Percentiles rank a stretch among this genome's conserved stretches.
These are phyloP conservation scores for Clarkia xantiana DNA, from an alignment of 345 rosid genomes.

Conservation along the genomic window DNA sequence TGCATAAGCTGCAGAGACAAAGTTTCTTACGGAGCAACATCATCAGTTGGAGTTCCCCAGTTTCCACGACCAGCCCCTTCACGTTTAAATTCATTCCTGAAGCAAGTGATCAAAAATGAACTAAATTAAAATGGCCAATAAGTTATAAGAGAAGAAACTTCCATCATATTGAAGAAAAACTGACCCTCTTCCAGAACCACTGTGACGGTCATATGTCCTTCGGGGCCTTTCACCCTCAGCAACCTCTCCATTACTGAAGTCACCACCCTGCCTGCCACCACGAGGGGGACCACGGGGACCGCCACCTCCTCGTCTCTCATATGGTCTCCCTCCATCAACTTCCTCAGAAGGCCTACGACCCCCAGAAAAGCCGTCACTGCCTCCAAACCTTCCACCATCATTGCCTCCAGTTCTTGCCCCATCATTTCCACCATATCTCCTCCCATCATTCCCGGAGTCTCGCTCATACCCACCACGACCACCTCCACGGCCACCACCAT, in stretches of 20 bases:
- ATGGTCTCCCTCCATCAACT: conserved; percentile 40
- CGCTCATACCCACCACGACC: conserved; percentile 34
- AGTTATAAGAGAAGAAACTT: background rate
- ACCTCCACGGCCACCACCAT: conserved; percentile 25
- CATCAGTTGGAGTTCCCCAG: conserved; percentile 86
- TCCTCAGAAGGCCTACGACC: conserved; percentile 52
- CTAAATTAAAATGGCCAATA: background rate
- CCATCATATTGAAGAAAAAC: conserved; percentile 9
- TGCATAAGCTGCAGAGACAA: background rate
- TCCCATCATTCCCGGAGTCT: conserved; percentile 37
- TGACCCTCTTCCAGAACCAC: conserved; percentile 93
- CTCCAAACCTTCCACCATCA: conserved; percentile 50
- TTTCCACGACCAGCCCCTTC: conserved; percentile 90
- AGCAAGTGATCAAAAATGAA: background rate
- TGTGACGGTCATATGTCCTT: conserved; percentile 64
- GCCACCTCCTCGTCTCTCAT: conserved; percentile 45
- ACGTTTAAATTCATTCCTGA: conserved; percentile 69
- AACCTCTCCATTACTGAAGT: conserved; percentile 41
- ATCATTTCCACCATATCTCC: conserved; percentile 21
- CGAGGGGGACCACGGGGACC: conserved; percentile 61
- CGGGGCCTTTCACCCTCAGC: conserved; percentile 61
- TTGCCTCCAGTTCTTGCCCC: conserved; percentile 25
- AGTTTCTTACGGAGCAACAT: conserved; percentile 48
- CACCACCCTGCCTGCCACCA: conserved; percentile 70
- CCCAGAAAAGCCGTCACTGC: conserved; percentile 46